phyloP scores from a whole-genome alignment of 768 basidiomycete genomes.

The Russula dissimulans region DNA sequence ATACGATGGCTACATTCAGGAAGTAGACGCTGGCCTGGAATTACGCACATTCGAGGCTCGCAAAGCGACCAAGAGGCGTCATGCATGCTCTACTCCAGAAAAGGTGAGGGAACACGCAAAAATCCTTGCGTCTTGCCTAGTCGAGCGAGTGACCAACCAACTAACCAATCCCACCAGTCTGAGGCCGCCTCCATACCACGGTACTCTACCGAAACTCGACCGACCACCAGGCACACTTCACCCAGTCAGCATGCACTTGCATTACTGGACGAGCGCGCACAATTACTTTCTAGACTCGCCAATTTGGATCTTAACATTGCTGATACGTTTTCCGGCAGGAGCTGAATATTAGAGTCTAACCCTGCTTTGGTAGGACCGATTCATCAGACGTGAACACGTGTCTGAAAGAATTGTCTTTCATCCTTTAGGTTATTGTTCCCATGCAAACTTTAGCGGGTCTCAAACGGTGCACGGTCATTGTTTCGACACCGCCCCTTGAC shows the following conservation, averaged over 20 bases:
- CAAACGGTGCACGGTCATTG: neutral
- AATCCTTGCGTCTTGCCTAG: neutral
- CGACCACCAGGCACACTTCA: constrained; percentile 29
- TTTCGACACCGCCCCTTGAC: neutral
- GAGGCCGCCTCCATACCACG: neutral
- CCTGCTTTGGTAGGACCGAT: neutral
- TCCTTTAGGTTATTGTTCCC: constrained; percentile 3
- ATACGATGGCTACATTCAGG: constrained; percentile 44
- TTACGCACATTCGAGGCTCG: constrained; percentile 35
- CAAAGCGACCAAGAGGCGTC: neutral
- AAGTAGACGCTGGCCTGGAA: constrained; percentile 45
- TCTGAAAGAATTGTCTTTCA: neutral
- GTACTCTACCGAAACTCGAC: constrained; percentile 1
- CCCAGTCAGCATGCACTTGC: constrained; percentile 39
- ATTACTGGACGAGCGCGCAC: constrained; percentile 49
- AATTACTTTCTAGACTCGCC: constrained; percentile 46
- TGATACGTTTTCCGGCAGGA: neutral
- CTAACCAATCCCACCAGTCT: neutral
- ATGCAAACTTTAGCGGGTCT: neutral
- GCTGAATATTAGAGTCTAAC: constrained; percentile 4
- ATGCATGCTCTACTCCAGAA: neutral
- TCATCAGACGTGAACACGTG: neutral
- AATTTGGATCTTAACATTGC: constrained; percentile 27
- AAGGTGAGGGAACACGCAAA: neutral
- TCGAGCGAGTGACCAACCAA: neutral